phyloP scores from a whole-genome alignment of 805 yeast species.

The Komagataella populi region DNA sequence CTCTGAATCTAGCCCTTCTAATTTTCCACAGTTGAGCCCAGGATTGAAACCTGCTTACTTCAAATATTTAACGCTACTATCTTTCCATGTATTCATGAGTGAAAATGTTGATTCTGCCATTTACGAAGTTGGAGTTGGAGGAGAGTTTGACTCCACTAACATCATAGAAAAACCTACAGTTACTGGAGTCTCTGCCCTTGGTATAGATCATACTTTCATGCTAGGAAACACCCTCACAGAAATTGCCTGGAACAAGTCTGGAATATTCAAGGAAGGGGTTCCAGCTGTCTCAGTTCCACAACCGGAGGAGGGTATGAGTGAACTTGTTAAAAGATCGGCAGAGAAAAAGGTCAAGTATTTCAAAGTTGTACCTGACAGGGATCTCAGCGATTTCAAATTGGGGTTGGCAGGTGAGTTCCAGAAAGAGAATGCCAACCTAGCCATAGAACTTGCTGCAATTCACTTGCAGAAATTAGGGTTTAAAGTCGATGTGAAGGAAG shows the following conservation, averaged over 20 bases:
- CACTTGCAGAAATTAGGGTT: constrained; percentile 39
- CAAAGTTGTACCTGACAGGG: constrained; percentile 33
- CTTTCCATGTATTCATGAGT: constrained; percentile 79
- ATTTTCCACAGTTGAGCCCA: constrained; percentile 63
- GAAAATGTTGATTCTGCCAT: constrained; percentile 92
- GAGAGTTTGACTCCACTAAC: constrained; percentile 94
- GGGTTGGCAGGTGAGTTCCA: constrained; percentile 86
- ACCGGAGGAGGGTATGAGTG: constrained; percentile 36
- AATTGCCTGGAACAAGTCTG: constrained; percentile 95
- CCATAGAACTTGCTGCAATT: constrained; percentile 52
- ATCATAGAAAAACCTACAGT: constrained; percentile 67
- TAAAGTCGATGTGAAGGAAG: constrained; percentile 4
- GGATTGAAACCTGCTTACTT: constrained; percentile 85
- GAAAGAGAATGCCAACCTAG: constrained; percentile 74
- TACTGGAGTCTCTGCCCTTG: constrained; percentile 76
- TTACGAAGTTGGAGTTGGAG: constrained; percentile 98
- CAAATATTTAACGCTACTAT: constrained; percentile 75
- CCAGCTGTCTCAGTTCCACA: constrained; percentile 57
- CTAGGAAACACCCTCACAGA: constrained; percentile 79
- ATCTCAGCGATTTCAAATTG: constrained; percentile 27
- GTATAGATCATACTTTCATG: constrained; percentile 83
- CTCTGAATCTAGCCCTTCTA: constrained; percentile 36
- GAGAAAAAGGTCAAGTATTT: constrained; percentile 43
- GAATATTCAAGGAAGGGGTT: constrained; percentile 63
- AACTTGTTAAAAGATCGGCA: constrained; percentile 49